A percentile compares a stretch with the other conserved stretches of the same genome.
Conservation (phyloP, 305 asterid species). For the Solanum hybrid region DNA sequence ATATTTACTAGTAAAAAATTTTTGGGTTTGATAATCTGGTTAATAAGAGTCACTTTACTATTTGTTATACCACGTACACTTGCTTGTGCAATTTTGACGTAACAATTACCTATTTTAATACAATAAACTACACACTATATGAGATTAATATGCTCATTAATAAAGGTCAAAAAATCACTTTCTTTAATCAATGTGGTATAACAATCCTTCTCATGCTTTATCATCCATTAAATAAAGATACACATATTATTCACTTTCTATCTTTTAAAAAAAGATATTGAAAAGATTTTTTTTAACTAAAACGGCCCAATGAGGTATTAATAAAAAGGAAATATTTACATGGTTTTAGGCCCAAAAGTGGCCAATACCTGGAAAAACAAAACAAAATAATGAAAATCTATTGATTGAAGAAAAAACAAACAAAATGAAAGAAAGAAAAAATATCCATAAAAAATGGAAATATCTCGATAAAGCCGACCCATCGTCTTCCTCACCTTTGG, state of each 20-base stretch:
- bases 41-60: not conserved
- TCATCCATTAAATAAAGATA: not conserved
- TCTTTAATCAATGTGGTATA: not conserved
- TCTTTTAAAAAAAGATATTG: too few species aligned
- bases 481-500: not conserved
- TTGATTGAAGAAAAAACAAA: not conserved
- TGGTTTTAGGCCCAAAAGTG: not conserved
- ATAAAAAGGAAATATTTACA: not conserved
- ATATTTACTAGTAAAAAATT: not conserved
- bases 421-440: not conserved
- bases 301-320: not conserved
- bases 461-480: not conserved
- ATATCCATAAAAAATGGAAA: not conserved
- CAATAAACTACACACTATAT: too few species aligned
- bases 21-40: too few species aligned
- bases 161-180: not conserved
- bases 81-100: not conserved
- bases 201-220: not conserved
- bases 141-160: not conserved
- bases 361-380: not conserved
- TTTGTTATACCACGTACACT: not conserved
- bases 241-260: not conserved
- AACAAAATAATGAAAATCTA: not conserved
- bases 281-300: not conserved
- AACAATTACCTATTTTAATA: too few species aligned